A percentile compares a stretch with the other conserved stretches of the same genome.
These are phyloP conservation scores for Exserohilum turcica DNA, from an alignment of 2,329 filamentous ascomycete genomes.

Conservation along the genomic window DNA sequence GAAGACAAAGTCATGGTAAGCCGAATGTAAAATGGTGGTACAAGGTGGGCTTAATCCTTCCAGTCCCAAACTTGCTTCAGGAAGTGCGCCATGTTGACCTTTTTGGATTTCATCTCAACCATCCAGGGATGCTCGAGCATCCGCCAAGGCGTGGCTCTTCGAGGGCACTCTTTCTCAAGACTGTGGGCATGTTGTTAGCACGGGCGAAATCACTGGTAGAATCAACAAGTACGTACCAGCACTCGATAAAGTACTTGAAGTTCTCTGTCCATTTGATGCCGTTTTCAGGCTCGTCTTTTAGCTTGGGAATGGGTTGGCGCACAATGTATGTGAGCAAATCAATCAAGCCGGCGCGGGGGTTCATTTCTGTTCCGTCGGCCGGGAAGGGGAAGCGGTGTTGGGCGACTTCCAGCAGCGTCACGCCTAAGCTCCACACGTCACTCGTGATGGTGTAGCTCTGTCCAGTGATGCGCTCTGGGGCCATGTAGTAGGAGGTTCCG, in stretches of 20 bases:
- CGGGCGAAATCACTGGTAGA: not conserved
- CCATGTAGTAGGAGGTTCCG: conserved; percentile 99
- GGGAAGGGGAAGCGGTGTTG: conserved; percentile 99
- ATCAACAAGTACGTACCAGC: conserved; percentile 75
- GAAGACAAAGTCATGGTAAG: not conserved
- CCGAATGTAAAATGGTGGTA: conserved; percentile 1
- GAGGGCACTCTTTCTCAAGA: conserved; percentile 87
- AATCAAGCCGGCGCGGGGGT: conserved; percentile 88
- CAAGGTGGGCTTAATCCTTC: conserved; percentile 63
- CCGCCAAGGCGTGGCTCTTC: conserved; percentile 92
- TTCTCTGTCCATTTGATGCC: conserved; percentile 94
- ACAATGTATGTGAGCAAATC: conserved; percentile 98
- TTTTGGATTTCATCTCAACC: conserved; percentile 91
- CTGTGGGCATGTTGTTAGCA: conserved; percentile 59
- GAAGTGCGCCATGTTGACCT: conserved; percentile 97
- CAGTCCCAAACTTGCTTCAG: conserved; percentile 96
- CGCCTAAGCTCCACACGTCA: conserved; percentile 96
- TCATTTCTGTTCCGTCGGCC: conserved; percentile 93
- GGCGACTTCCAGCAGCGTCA: conserved; percentile 97
- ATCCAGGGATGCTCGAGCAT: conserved; percentile 99
- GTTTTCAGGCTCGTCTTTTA: conserved; percentile 91
- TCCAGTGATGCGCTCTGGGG: conserved; percentile 94
- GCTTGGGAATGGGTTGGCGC: conserved; percentile 87
- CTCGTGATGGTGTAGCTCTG: conserved; percentile 98
- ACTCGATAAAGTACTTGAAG: conserved; percentile 99